Percentiles rank a stretch among this genome's conserved stretches.
phyloP scores from a whole-genome alignment of 2,329 filamentous ascomycete genomes.

The Curvularia verruculosa region DNA sequence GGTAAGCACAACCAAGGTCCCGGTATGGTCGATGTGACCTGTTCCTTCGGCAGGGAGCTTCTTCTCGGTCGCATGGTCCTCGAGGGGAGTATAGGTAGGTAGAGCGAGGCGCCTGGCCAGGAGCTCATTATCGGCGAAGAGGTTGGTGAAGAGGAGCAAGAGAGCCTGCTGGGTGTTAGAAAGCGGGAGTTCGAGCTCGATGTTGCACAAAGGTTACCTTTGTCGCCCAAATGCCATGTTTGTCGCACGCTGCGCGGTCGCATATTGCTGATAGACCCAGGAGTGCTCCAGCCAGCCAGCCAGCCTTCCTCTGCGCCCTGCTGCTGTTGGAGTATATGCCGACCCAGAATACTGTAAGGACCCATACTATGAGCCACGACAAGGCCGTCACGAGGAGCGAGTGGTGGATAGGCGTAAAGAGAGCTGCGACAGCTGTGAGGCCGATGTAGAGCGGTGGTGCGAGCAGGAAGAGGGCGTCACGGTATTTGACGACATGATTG shows the following conservation, averaged over 20 bases:
- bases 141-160: constrained; percentile 41
- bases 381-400: constrained; percentile 52
- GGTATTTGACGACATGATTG: constrained; percentile 43
- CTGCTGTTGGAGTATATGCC: constrained; percentile 40
- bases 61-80: constrained; percentile 29
- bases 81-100: constrained; percentile 29
- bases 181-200: neutral
- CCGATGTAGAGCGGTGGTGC: constrained; percentile 45
- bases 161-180: constrained; percentile 37
- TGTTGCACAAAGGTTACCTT: constrained; percentile 47
- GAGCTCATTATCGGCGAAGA: constrained; percentile 39
- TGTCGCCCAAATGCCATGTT: constrained; percentile 53
- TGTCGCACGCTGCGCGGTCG: constrained; percentile 53
- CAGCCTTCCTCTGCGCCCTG: constrained; percentile 33
- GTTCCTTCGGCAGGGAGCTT: constrained; percentile 21
- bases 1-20: constrained; percentile 43
- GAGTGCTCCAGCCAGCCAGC: constrained; percentile 52
- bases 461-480: constrained; percentile 29
- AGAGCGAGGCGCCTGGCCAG: constrained; percentile 32
- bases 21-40: constrained; percentile 28
- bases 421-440: constrained; percentile 42
- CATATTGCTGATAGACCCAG: constrained; percentile 53
- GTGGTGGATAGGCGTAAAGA: constrained; percentile 47
- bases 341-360: constrained; percentile 40
- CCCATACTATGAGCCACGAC: constrained; percentile 52